Percentiles rank a stretch among this genome's conserved stretches.
Conservation (phyloP, 108 stramenopile genomes). For the Discostella stelligeroides region DNA sequence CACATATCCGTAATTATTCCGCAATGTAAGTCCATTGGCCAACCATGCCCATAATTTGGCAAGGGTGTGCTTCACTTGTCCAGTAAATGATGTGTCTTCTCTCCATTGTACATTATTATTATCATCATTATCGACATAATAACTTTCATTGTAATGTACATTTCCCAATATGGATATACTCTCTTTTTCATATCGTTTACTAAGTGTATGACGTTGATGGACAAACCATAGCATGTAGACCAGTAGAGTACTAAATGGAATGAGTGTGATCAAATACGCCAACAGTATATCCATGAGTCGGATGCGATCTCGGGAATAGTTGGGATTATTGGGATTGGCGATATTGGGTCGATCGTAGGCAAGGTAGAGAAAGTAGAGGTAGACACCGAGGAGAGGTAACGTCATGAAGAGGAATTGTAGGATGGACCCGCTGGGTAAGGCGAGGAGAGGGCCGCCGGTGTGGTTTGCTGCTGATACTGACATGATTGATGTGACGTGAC, state of each 20-base stretch:
- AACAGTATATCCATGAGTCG: conserved; percentile 63
- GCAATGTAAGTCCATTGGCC: conserved; percentile 18
- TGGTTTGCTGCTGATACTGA: too few species aligned
- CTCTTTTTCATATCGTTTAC: conserved; percentile 57
- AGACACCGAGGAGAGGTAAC: conserved; percentile 59
- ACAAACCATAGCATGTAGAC: conserved; percentile 65
- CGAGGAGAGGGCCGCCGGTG: conserved; percentile 38
- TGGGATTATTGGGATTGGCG: conserved; percentile 34
- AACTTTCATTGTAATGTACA: conserved; percentile 34
- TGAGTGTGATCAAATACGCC: conserved; percentile 52
- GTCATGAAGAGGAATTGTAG: conserved; percentile 60
- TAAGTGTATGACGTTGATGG: conserved; percentile 57
- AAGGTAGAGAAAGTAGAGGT: conserved; percentile 66
- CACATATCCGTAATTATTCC: conserved; percentile 58
- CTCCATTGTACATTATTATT: background rate
- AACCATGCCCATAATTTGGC: conserved; percentile 13
- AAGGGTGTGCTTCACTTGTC: background rate
- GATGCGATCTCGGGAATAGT: conserved; percentile 34
- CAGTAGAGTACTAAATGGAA: conserved; percentile 45
- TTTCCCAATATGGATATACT: conserved; percentile 42
- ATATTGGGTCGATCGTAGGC: conserved; percentile 54
- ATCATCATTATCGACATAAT: conserved; percentile 16
- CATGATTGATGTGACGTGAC: too few species aligned
- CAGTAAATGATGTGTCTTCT: too few species aligned
- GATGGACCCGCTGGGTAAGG: conserved; percentile 50